These are phyloP conservation scores for Cyclostephanos tholiformis DNA, from an alignment of 108 stramenopile species.

Conservation along the genomic window DNA sequence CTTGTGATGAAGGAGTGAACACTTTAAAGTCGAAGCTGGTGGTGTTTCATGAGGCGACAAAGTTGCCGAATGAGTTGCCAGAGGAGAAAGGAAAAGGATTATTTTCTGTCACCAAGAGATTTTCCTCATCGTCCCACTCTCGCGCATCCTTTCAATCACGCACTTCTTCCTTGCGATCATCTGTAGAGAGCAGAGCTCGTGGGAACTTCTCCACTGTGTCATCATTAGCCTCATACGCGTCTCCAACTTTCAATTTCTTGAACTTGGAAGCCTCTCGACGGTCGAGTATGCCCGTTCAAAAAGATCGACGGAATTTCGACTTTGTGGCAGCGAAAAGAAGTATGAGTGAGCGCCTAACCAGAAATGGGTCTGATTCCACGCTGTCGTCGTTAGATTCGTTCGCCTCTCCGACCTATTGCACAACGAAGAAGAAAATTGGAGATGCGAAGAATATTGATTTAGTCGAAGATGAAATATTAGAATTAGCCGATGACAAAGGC, in stretches of 20 bases:
- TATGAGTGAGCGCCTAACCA: not conserved
- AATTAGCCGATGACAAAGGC: not conserved
- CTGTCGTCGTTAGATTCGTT: conserved; percentile 37
- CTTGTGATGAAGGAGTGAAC: not conserved
- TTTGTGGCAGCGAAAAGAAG: not conserved
- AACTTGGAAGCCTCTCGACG: not conserved
- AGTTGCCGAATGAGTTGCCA: not conserved
- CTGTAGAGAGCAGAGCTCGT: not conserved
- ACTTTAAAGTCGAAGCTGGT: not conserved
- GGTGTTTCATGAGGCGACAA: not conserved
- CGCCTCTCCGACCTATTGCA: conserved; percentile 23
- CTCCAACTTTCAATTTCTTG: conserved; percentile 3
- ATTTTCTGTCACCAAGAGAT: not conserved
- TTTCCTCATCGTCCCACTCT: not conserved
- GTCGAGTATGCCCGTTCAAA: not conserved
- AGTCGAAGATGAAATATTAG: not conserved
- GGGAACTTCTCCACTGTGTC: not conserved
- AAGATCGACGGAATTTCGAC: not conserved
- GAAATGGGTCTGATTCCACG: not conserved
- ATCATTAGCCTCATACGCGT: conserved; percentile 8
- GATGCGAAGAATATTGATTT: not conserved
- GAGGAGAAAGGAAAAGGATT: not conserved
- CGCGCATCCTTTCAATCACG: not conserved
- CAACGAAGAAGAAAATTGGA: not conserved
- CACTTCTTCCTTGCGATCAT: not conserved